These are phyloP conservation scores for Russula abietina DNA, from an alignment of 768 basidiomycete species.

Conservation along the genomic window DNA sequence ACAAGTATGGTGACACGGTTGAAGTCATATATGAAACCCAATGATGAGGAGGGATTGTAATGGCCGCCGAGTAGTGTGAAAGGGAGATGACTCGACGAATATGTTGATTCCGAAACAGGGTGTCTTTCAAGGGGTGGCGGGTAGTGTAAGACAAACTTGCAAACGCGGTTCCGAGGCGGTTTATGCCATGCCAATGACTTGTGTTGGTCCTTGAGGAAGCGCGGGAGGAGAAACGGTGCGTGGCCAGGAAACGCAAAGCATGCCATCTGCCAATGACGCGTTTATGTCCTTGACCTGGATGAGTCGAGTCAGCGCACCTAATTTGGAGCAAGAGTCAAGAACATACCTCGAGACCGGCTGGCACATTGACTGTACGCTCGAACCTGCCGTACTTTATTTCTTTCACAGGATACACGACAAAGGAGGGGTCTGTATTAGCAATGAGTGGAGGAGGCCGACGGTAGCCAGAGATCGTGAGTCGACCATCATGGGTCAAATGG, in stretches of 20 bases:
- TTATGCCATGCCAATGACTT: constrained; percentile 11
- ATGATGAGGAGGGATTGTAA: background rate
- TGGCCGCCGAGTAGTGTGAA: background rate
- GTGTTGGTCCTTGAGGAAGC: background rate
- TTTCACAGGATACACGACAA: constrained; percentile 18
- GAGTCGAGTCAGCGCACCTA: constrained; percentile 3
- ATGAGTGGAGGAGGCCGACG: constrained; percentile 27
- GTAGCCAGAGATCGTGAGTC: constrained; percentile 45
- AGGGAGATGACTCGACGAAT: background rate
- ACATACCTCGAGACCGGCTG: constrained; percentile 24
- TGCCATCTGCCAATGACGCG: constrained; percentile 22
- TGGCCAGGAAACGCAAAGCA: constrained; percentile 25
- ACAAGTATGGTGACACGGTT: background rate
- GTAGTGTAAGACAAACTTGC: background rate
- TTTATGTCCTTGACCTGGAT: constrained; percentile 24
- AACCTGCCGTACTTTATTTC: constrained; percentile 25
- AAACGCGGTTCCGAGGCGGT: background rate
- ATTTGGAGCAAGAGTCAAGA: background rate
- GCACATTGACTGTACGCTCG: constrained; percentile 23
- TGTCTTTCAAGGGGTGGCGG: background rate
- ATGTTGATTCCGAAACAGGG: background rate
- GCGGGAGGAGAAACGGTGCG: background rate
- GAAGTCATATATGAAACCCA: background rate
- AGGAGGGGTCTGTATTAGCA: constrained; percentile 5
- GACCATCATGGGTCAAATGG: constrained; percentile 40